Evolutionary conservation across 805 yeast species (phyloP).

Genomic region (Cyberlindnera sargentensis): DNA sequence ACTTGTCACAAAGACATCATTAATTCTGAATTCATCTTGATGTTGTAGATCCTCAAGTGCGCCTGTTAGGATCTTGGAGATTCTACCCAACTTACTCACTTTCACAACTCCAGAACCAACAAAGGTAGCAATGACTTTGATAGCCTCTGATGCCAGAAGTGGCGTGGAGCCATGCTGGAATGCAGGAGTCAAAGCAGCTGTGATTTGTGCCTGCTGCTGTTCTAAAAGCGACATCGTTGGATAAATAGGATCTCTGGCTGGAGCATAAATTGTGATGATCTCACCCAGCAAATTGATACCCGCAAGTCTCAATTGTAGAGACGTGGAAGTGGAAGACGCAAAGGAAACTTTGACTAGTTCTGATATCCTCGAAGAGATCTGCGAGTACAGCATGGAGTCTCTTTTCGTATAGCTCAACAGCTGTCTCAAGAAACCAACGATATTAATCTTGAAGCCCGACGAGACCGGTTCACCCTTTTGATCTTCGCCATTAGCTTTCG

Average conservation of each 20-base stretch:
- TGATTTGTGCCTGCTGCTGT: slow-evolving; percentile 92
- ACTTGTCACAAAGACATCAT: slow-evolving; percentile 44
- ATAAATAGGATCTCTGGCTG: slow-evolving; percentile 62
- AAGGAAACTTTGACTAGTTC: slow-evolving; percentile 76
- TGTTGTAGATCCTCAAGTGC: slow-evolving; percentile 51
- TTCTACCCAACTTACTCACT: slow-evolving; percentile 41
- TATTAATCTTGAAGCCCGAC: slow-evolving; percentile 45
- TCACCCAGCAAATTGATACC: slow-evolving; percentile 66
- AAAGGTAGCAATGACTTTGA: slow-evolving; percentile 71
- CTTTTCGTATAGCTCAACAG: slow-evolving; percentile 34
- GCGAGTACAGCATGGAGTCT: slow-evolving; percentile 32
- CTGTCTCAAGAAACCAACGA: slow-evolving; percentile 39
- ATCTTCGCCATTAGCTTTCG: slow-evolving; percentile 19
- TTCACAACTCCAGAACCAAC: slow-evolving; percentile 54
- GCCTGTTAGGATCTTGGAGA: slow-evolving; percentile 56
- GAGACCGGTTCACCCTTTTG: slow-evolving; percentile 42
- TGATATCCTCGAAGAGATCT: slow-evolving; percentile 39
- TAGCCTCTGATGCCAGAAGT: slow-evolving; percentile 66
- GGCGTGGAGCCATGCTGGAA: slow-evolving; percentile 70
- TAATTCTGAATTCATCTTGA: slow-evolving; percentile 38
- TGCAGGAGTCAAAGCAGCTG: slow-evolving; percentile 84
- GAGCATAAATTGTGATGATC: slow-evolving; percentile 53
- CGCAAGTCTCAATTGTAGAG: slow-evolving; percentile 47
- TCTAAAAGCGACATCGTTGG: slow-evolving; percentile 67
- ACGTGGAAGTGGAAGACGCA: slow-evolving; percentile 69